Percentiles rank a stretch among this genome's conserved stretches.
phyloP scores from a whole-genome alignment of 2,329 filamentous ascomycete species.

The Corynespora cassiicola region DNA sequence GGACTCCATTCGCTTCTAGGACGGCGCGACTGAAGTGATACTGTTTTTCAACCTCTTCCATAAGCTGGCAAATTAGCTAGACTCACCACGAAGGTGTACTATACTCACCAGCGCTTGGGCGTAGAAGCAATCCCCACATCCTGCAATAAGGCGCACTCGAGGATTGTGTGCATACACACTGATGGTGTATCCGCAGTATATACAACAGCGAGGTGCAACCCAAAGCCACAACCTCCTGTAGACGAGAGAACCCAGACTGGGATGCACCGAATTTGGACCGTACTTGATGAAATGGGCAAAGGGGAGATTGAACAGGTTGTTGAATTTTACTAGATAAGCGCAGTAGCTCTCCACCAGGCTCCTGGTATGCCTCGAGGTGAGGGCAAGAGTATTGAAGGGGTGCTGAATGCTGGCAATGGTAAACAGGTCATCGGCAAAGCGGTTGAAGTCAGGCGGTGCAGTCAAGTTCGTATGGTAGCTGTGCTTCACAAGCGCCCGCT shows the following conservation, averaged over 20 bases:
- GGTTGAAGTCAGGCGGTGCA: constrained; percentile 26
- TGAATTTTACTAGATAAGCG: constrained; percentile 28
- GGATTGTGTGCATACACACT: constrained; percentile 31
- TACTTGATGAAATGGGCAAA: constrained; percentile 27
- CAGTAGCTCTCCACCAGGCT: constrained; percentile 33
- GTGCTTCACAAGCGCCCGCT: constrained; percentile 25
- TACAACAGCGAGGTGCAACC: constrained; percentile 31
- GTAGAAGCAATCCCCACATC: constrained; percentile 38
- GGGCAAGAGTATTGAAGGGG: constrained; percentile 34
- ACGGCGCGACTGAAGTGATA: constrained; percentile 25
- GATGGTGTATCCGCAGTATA: constrained; percentile 30
- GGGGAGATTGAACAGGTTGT: constrained; percentile 39
- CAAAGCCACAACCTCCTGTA: constrained; percentile 40
- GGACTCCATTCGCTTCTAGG: not conserved
- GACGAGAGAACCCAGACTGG: constrained; percentile 32
- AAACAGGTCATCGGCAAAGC: constrained; percentile 37
- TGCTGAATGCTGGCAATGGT: constrained; percentile 26
- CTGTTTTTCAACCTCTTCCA: constrained; percentile 34
- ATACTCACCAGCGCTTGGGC: constrained; percentile 31
- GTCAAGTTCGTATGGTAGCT: constrained; percentile 23
- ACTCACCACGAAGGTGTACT: not conserved
- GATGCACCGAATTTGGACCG: constrained; percentile 27
- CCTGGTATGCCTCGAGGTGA: constrained; percentile 28
- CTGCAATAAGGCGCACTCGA: constrained; percentile 23
- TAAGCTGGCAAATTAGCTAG: constrained; percentile 16